A percentile compares a stretch with the other conserved stretches of the same genome.
Evolutionary conservation across 2,329 filamentous ascomycete genomes (phyloP).

Genomic region (Aspergillus fumigatiaffinis): DNA sequence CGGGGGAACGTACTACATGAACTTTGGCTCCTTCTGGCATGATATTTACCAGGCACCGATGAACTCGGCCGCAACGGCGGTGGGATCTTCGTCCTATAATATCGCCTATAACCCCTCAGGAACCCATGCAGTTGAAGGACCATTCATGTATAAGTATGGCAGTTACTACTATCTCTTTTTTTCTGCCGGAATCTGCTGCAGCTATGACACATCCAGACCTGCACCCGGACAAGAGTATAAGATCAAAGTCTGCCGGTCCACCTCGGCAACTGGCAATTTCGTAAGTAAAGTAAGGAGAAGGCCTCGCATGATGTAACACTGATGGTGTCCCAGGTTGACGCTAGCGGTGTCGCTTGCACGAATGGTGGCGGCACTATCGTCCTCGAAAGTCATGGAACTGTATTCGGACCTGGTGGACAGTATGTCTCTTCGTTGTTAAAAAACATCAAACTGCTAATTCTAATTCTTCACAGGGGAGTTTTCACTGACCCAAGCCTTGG

Average conservation of each 20-base stretch:
- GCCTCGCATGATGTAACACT: neutral
- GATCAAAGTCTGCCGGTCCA: constrained; percentile 61
- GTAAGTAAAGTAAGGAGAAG: constrained; percentile 27
- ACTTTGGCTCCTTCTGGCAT: constrained; percentile 67
- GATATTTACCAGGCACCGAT: constrained; percentile 60
- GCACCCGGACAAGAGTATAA: constrained; percentile 60
- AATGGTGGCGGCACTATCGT: constrained; percentile 59
- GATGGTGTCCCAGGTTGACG: constrained; percentile 41
- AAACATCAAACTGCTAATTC: neutral
- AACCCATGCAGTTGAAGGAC: constrained; percentile 53
- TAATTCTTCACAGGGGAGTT: constrained; percentile 17
- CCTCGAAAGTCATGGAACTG: constrained; percentile 54
- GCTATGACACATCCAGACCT: constrained; percentile 50
- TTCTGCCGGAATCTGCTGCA: constrained; percentile 58
- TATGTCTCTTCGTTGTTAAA: constrained; percentile 37
- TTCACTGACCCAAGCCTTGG: constrained; percentile 32
- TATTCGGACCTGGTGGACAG: constrained; percentile 65
- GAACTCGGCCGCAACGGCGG: constrained; percentile 27
- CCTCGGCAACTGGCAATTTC: constrained; percentile 50
- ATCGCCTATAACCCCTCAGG: constrained; percentile 53
- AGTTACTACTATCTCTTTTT: constrained; percentile 64
- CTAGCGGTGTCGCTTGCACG: constrained; percentile 50
- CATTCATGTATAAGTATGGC: constrained; percentile 53
- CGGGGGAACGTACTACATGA: constrained; percentile 46
- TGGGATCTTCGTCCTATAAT: constrained; percentile 43